A percentile compares a stretch with the other conserved stretches of the same genome.
phyloP scores from a whole-genome alignment of 495 filamentous ascomycete species.

The Neurospora hispaniola region DNA sequence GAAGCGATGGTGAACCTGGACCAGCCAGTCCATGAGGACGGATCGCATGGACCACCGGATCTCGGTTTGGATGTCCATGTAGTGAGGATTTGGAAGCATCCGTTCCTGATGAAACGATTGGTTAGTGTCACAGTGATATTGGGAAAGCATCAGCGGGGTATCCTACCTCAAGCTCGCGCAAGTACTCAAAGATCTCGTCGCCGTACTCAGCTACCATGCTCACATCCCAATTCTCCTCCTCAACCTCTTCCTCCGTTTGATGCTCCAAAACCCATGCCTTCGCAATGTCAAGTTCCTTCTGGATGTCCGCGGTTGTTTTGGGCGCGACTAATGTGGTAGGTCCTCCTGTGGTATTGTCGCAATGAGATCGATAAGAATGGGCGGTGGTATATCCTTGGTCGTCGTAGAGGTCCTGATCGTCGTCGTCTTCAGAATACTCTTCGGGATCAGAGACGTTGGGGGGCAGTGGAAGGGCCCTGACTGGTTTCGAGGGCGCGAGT shows the following conservation, averaged over 20 bases:
- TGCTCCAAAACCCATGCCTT: conserved; percentile 53
- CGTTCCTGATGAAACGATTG: conserved; percentile 40
- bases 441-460: conserved; percentile 44
- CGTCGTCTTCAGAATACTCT: conserved; percentile 68
- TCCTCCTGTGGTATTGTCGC: conserved; percentile 70
- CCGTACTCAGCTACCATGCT: conserved; percentile 97
- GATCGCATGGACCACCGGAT: conserved; percentile 99
- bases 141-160: not conserved
- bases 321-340: conserved; percentile 63
- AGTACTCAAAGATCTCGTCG: conserved; percentile 89
- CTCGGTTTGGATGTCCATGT: conserved; percentile 96
- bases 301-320: conserved; percentile 47
- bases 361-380: conserved; percentile 59
- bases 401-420: conserved; percentile 68
- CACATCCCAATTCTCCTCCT: conserved; percentile 87
- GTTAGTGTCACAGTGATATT: conserved; percentile 10
- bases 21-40: conserved; percentile 95
- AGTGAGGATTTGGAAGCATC: conserved; percentile 77
- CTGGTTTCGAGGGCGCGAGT: conserved; percentile 2
- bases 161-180: conserved; percentile 80
- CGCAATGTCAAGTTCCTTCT: conserved; percentile 59
- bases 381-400: conserved; percentile 73
- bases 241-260: conserved; percentile 47
- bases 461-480: conserved; percentile 13
- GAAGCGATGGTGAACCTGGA: conserved; percentile 92